Conservation (phyloP, 306 rosid genomes). For the Vicia villosa region DNA sequence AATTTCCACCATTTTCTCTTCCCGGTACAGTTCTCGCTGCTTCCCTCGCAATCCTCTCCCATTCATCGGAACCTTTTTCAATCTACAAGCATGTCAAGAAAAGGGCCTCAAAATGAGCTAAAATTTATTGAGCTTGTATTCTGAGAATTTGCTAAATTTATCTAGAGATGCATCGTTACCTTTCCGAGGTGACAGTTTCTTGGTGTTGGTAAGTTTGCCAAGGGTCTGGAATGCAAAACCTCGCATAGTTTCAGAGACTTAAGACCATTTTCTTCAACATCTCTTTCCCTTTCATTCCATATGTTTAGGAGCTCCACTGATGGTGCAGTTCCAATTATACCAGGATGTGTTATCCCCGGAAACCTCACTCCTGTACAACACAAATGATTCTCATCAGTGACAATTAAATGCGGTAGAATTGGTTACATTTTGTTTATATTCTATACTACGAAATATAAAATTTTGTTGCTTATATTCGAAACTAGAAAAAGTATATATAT, state of each 20-base stretch:
- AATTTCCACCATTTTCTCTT: slow-evolving; percentile 96
- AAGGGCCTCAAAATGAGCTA: background rate
- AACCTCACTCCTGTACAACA: slow-evolving; percentile 75
- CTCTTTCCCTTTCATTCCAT: slow-evolving; percentile 82
- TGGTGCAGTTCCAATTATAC: slow-evolving; percentile 91
- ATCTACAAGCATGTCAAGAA: slow-evolving; percentile 49
- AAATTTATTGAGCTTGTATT: no score
- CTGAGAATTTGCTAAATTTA: no score
- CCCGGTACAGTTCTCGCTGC: slow-evolving; percentile 98
- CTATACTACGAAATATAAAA: no score
- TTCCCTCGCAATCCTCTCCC: slow-evolving; percentile 84
- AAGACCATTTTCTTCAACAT: slow-evolving; percentile 63
- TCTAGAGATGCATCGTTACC: slow-evolving; percentile 44
- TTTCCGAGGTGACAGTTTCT: slow-evolving; percentile 73
- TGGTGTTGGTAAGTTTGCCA: slow-evolving; percentile 78
- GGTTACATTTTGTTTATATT: background rate
- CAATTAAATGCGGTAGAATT: background rate
- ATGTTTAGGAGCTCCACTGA: slow-evolving; percentile 77
- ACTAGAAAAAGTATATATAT: background rate
- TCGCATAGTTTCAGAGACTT: slow-evolving; percentile 71
- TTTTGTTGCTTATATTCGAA: no score
- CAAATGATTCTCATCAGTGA: background rate
- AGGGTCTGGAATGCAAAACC: slow-evolving; percentile 86
- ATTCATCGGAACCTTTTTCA: slow-evolving; percentile 57
- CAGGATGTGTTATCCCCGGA: slow-evolving; percentile 90